phyloP scores from a whole-genome alignment of 768 basidiomycete genomes.

The Gautieria morchelliformis region DNA sequence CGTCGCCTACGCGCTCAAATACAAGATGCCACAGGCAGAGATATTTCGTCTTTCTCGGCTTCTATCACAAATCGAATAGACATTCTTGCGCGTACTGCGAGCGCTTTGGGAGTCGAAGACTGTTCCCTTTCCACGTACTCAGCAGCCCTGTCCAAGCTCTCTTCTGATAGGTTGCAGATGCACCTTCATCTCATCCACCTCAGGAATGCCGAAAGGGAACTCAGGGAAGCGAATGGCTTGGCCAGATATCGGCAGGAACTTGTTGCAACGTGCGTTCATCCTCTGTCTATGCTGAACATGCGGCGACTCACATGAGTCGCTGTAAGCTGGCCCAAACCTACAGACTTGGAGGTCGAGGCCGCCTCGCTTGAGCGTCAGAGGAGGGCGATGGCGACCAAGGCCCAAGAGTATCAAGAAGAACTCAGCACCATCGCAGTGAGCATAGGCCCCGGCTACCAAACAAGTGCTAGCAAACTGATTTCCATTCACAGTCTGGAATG shows the following conservation, averaged over 20 bases:
- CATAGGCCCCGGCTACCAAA: not conserved
- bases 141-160: not conserved
- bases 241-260: not conserved
- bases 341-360: slow-evolving; percentile 19
- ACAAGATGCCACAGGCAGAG: not conserved
- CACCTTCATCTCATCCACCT: not conserved
- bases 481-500: slow-evolving; percentile 13
- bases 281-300: not conserved
- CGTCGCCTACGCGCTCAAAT: not conserved
- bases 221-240: not conserved
- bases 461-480: not conserved
- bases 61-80: not conserved
- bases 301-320: not conserved
- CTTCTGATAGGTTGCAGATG: not conserved
- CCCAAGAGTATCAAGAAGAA: slow-evolving; percentile 37
- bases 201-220: not conserved
- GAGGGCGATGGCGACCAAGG: slow-evolving; percentile 34
- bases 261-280: not conserved
- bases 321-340: slow-evolving; percentile 20
- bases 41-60: not conserved
- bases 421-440: slow-evolving; percentile 26
- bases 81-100: not conserved
- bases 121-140: not conserved
- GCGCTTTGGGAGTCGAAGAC: not conserved
- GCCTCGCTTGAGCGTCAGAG: slow-evolving; percentile 29